Conservation (phyloP, 371 early-diverging fungal species). For the Mucor circinelloides region DNA sequence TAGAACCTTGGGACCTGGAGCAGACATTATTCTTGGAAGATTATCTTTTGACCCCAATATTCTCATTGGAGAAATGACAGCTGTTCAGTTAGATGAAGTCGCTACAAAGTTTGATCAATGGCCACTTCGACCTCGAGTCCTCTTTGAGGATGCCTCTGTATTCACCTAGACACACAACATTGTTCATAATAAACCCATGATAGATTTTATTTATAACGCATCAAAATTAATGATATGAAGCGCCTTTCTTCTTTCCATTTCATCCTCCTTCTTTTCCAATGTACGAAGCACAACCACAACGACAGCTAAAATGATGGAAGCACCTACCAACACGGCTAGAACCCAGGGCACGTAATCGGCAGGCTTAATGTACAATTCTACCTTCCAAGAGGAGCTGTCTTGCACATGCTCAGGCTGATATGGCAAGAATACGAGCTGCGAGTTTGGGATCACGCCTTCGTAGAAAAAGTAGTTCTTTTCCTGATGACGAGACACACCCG, state of each 20-base stretch:
- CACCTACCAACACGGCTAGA: conserved; percentile 65
- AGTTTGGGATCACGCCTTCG: conserved; percentile 91
- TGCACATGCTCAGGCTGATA: conserved; percentile 62
- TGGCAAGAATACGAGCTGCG: conserved; percentile 88
- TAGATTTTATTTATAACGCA: conserved; percentile 62
- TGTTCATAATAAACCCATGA: not conserved
- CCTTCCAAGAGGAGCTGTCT: conserved; percentile 71
- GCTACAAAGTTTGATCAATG: conserved; percentile 64
- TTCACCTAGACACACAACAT: not conserved
- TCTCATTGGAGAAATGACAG: conserved; percentile 53
- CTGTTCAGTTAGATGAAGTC: conserved; percentile 57
- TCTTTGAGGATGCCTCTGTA: conserved; percentile 44
- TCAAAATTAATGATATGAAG: conserved; percentile 91
- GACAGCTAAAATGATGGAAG: conserved; percentile 65
- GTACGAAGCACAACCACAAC: conserved; percentile 73
- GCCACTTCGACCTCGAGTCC: conserved; percentile 57
- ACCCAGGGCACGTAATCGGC: conserved; percentile 81
- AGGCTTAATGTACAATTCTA: conserved; percentile 87
- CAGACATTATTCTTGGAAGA: conserved; percentile 58
- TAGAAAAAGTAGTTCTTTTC: conserved; percentile 59
- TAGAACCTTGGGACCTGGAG: conserved; percentile 65
- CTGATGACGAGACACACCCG: conserved; percentile 77
- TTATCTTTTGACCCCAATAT: conserved; percentile 53
- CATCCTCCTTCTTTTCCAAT: conserved; percentile 84
- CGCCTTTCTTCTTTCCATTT: conserved; percentile 69